Evolutionary conservation across 2,329 filamentous ascomycete species (phyloP), one percentile per base, ranked within the genome.

Genomic region (Phaeophleospora eucalypticola): DNA sequence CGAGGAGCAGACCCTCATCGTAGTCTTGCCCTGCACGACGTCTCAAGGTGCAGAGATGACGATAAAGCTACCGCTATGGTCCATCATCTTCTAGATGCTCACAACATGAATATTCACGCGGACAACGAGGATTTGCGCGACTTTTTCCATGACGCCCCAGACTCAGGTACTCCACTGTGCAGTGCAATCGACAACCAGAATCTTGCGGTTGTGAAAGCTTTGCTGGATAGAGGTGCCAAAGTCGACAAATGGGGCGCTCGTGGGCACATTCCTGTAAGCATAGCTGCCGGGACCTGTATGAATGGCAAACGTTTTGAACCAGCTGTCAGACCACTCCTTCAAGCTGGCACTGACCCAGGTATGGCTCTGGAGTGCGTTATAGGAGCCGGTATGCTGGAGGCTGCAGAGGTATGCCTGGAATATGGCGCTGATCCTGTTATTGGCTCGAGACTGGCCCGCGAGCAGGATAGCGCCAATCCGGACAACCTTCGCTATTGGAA

Each of bases 191-290:
- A 44, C 15, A 21, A 43, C 21, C 17, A 40, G 10, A 53, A 55
- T 21, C 41, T 52, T n/a, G 18, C 46, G 2, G 38, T 48, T 10
- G 33, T 51, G 6, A n/a, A 48, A 14, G 44, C 46, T 29, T 19
- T 53, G n/a, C 27, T 53, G 10, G 32, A 27, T 10, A 43, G 49
- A 39, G 49, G 46, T 2, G 49, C 49, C n/a, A n/a, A n/a, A n/a
- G n/a, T n/a, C n/a, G n/a, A n/a, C n/a, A n/a, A n/a, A n/a, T n/a
- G n/a, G n/a, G n/a, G n/a, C n/a, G n/a, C n/a, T n/a, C n/a, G n/a
- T n/a, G n/a, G n/a, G n/a, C n/a, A n/a, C n/a, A n/a, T n/a, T n/a
- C n/a, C n/a, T n/a, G n/a, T n/a, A n/a, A n/a, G n/a, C n/a, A n/a
- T n/a, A n/a, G n/a, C n/a, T n/a, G n/a, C n/a, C n/a, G n/a, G n/a